phyloP scores from a whole-genome alignment of 768 basidiomycete genomes.

The Strobilomyces dryophilus region DNA sequence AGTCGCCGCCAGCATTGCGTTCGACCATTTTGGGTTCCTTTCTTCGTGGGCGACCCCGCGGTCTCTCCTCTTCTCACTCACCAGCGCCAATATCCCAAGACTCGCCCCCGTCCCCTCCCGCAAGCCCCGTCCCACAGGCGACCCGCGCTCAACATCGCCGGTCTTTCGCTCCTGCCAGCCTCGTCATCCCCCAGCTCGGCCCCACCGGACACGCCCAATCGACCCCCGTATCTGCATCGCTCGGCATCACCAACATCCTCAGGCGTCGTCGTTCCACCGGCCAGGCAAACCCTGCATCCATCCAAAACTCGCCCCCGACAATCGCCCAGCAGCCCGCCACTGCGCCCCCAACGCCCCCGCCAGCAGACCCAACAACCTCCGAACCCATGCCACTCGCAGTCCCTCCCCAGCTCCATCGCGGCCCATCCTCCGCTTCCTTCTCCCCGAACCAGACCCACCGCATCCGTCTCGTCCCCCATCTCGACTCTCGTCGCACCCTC shows the following conservation, averaged over 20 bases:
- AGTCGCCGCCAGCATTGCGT: slow-evolving; percentile 38
- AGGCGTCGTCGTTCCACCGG: slow-evolving; percentile 64
- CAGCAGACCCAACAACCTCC: neutral
- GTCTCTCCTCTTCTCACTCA: slow-evolving; percentile 56
- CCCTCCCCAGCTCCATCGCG: slow-evolving; percentile 19
- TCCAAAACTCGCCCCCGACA: slow-evolving; percentile 14
- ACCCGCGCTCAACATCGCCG: slow-evolving; percentile 34
- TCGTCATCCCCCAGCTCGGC: slow-evolving; percentile 35
- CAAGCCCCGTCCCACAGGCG: slow-evolving; percentile 35
- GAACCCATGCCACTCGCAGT: slow-evolving; percentile 18
- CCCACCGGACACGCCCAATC: slow-evolving; percentile 25
- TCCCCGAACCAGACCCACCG: slow-evolving; percentile 48
- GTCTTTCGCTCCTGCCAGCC: slow-evolving; percentile 36
- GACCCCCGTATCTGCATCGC: slow-evolving; percentile 24
- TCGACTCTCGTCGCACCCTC: slow-evolving; percentile 85
- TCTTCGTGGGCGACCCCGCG: slow-evolving; percentile 65
- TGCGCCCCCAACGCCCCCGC: slow-evolving; percentile 14
- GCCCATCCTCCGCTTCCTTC: slow-evolving; percentile 15
- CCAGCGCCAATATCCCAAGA: slow-evolving; percentile 23
- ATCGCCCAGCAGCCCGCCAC: slow-evolving; percentile 5
- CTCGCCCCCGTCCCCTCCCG: slow-evolving; percentile 42
- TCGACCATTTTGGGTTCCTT: slow-evolving; percentile 68
- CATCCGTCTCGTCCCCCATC: slow-evolving; percentile 92
- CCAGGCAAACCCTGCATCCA: slow-evolving; percentile 33
- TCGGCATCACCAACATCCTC: slow-evolving; percentile 60